Percentiles rank a stretch among this genome's conserved stretches.
These are phyloP conservation scores for Aspergillus texensis DNA, from an alignment of 2,329 filamentous ascomycete genomes.

Conservation along the genomic window DNA sequence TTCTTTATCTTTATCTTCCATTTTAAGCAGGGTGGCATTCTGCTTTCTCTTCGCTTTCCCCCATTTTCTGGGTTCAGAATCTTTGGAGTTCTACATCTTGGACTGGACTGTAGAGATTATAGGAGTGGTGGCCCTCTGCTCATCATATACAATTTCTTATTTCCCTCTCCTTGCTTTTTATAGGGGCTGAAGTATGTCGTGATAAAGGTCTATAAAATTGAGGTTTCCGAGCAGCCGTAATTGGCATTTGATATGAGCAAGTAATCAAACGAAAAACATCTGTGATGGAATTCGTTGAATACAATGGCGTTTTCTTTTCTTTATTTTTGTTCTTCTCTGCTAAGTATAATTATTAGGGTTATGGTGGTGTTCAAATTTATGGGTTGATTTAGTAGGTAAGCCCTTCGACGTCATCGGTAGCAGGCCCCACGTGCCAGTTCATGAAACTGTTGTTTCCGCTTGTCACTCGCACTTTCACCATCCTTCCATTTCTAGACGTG, in stretches of 20 bases:
- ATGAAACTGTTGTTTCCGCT: constrained; percentile 9
- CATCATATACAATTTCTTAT: not conserved
- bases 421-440: constrained; percentile 24
- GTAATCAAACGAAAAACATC: not conserved
- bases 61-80: not conserved
- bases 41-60: constrained; percentile 9
- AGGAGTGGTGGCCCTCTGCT: constrained; percentile 3
- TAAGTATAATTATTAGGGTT: too few relatives aligned
- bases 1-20: not conserved
- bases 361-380: not conserved
- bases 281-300: not conserved
- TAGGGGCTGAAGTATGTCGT: not conserved
- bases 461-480: constrained; percentile 12
- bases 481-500: not conserved
- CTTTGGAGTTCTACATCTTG: constrained; percentile 3
- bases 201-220: not conserved
- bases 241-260: not conserved
- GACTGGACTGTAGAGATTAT: constrained; percentile 7
- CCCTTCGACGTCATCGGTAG: constrained; percentile 29
- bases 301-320: not conserved
- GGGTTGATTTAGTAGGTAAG: not conserved
- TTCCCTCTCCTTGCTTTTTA: not conserved
- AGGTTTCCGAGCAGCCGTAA: not conserved
- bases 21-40: constrained; percentile 14
- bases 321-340: too few relatives aligned